phyloP scores from a whole-genome alignment of 345 rosid species.

The Salix koriyanagi region DNA sequence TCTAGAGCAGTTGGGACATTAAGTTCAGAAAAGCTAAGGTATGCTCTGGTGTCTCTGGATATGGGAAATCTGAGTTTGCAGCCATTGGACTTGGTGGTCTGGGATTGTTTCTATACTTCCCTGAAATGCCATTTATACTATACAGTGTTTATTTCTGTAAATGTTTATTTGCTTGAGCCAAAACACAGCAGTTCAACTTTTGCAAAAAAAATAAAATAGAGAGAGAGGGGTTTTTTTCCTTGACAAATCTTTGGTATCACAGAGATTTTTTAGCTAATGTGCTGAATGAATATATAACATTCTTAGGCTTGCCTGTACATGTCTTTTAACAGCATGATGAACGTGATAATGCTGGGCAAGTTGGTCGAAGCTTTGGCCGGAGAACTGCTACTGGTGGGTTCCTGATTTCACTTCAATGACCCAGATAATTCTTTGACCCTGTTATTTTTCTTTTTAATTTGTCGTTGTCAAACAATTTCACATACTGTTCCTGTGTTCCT shows the following conservation, averaged over 20 bases:
- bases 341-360: slow-evolving; percentile 57
- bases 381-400: slow-evolving; percentile 57
- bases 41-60: not conserved
- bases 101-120: not conserved
- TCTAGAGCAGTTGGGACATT: not conserved
- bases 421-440: not conserved
- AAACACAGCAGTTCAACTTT: not conserved
- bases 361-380: slow-evolving; percentile 51
- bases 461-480: not conserved
- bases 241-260: not conserved
- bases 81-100: not conserved
- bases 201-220: not conserved
- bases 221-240: not conserved
- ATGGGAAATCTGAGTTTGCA: not conserved
- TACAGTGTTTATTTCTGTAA: not conserved
- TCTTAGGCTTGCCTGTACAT: slow-evolving; percentile 79
- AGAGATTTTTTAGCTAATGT: not conserved
- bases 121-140: too few species aligned
- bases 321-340: slow-evolving; percentile 90
- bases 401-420: not conserved
- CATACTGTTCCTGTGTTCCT: slow-evolving; percentile 14
- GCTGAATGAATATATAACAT: slow-evolving; percentile 42
- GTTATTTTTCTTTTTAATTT: not conserved
- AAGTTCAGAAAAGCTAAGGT: not conserved
- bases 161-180: not conserved